phyloP scores from a whole-genome alignment of 495 filamentous ascomycete species.

The Aspergillus funiculosus region DNA sequence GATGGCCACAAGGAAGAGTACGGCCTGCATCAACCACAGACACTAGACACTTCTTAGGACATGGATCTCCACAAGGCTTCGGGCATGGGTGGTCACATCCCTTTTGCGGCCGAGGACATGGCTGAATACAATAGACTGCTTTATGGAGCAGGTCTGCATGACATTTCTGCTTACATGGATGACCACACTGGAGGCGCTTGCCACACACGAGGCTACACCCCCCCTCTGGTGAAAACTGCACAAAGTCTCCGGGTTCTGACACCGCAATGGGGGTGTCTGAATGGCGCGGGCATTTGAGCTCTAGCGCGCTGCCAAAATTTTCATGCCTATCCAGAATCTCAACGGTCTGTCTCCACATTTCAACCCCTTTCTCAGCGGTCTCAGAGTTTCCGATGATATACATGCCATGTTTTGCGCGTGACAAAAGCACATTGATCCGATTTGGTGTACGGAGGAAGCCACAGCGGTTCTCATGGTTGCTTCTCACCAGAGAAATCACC shows the following conservation, averaged over 20 bases:
- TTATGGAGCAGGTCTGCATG: conserved; percentile 63
- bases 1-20: conserved; percentile 57
- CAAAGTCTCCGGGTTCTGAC: conserved; percentile 58
- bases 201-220: conserved; percentile 60
- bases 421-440: conserved; percentile 73
- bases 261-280: conserved; percentile 51
- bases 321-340: conserved; percentile 43
- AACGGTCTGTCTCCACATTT: conserved; percentile 67
- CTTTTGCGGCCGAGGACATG: conserved; percentile 49
- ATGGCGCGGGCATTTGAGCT: conserved; percentile 64
- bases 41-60: conserved; percentile 45
- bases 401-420: conserved; percentile 73
- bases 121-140: conserved; percentile 55
- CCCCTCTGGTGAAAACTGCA: conserved; percentile 58
- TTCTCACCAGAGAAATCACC: conserved; percentile 75
- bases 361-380: conserved; percentile 45
- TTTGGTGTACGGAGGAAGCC: conserved; percentile 73
- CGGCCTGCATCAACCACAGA: conserved; percentile 36
- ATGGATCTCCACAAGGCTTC: conserved; percentile 55
- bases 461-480: conserved; percentile 55
- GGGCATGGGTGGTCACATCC: conserved; percentile 61
- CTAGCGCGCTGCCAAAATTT: conserved; percentile 50
- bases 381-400: conserved; percentile 72
- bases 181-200: conserved; percentile 61
- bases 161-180: conserved; percentile 62